Evolutionary conservation across 129 eudicot species (phyloP).

Genomic region (Pittosporum tobira): DNA sequence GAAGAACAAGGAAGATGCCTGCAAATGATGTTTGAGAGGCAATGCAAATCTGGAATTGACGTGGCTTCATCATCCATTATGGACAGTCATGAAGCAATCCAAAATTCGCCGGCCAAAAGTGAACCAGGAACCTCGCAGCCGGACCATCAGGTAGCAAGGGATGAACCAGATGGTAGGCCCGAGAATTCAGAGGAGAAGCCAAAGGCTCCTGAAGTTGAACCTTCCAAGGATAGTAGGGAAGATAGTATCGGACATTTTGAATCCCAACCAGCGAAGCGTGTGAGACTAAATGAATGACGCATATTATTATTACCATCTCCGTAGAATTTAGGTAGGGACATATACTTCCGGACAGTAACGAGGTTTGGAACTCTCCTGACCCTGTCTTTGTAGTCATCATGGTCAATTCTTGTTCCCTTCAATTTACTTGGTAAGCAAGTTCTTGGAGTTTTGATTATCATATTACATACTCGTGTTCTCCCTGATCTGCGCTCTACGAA

Average conservation of each 20-base stretch:
- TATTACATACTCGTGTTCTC: not conserved
- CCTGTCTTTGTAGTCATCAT: not conserved
- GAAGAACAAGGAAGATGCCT: slow-evolving; percentile 93
- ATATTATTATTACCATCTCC: not conserved
- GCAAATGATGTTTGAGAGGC: slow-evolving; percentile 84
- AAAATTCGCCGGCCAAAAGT: slow-evolving; percentile 26
- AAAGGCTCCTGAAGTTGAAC: slow-evolving; percentile 8
- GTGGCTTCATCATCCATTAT: slow-evolving; percentile 2
- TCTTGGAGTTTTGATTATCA: not conserved
- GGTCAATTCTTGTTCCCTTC: not conserved
- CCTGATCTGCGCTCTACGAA: no score
- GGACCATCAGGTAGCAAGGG: slow-evolving; percentile 4
- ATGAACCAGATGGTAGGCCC: slow-evolving; percentile 16
- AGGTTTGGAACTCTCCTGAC: slow-evolving; percentile 4
- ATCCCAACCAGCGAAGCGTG: slow-evolving; percentile 49
- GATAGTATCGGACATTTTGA: slow-evolving; percentile 24
- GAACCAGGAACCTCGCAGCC: slow-evolving; percentile 14
- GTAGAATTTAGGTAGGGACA: not conserved
- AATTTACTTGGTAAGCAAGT: slow-evolving; percentile 1
- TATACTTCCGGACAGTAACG: not conserved
- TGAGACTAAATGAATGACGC: slow-evolving; percentile 31
- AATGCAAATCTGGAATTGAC: slow-evolving; percentile 59
- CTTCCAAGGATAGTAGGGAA: slow-evolving; percentile 17
- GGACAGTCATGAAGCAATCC: slow-evolving; percentile 15
- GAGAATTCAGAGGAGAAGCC: slow-evolving; percentile 14